phyloP scores from a whole-genome alignment of 2,329 filamentous ascomycete genomes.

The Cladosporium sp. region DNA sequence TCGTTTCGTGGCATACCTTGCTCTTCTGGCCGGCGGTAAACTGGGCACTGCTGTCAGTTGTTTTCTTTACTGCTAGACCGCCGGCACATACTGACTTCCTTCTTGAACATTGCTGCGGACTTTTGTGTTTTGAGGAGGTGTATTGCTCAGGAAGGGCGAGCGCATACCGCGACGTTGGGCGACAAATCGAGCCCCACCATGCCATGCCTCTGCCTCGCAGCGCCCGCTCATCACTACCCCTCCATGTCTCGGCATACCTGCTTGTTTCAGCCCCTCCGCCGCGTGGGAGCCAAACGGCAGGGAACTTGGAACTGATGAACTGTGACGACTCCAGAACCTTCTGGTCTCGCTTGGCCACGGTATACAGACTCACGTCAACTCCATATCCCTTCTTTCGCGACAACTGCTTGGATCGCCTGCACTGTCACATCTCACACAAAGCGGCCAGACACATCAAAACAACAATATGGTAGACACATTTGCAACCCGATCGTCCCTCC shows the following conservation, averaged over 20 bases:
- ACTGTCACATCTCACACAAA: neutral
- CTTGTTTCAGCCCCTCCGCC: too few species aligned
- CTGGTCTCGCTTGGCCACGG: too few species aligned
- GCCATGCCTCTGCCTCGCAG: too few species aligned
- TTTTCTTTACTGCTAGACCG: neutral
- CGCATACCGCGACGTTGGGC: neutral
- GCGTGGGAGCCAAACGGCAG: too few species aligned
- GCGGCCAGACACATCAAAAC: neutral
- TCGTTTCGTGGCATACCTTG: conserved; percentile 48
- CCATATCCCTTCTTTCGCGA: too few species aligned
- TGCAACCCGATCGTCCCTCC: neutral
- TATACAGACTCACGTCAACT: too few species aligned
- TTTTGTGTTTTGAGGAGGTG: neutral
- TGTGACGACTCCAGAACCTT: too few species aligned
- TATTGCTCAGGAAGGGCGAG: too few species aligned
- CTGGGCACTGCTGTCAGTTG: conserved; percentile 16
- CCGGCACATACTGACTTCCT: conserved; percentile 58
- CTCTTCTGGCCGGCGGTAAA: conserved; percentile 75
- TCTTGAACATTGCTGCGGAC: conserved; percentile 72
- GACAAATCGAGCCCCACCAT: neutral
- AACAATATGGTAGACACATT: neutral
- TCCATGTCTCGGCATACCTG: too few species aligned
- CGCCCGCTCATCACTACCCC: too few species aligned
- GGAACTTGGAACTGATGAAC: too few species aligned
- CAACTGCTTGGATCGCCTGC: too few species aligned